phyloP scores from a whole-genome alignment of 2,329 filamentous ascomycete species.

The Xylariomycetidae sp. region DNA sequence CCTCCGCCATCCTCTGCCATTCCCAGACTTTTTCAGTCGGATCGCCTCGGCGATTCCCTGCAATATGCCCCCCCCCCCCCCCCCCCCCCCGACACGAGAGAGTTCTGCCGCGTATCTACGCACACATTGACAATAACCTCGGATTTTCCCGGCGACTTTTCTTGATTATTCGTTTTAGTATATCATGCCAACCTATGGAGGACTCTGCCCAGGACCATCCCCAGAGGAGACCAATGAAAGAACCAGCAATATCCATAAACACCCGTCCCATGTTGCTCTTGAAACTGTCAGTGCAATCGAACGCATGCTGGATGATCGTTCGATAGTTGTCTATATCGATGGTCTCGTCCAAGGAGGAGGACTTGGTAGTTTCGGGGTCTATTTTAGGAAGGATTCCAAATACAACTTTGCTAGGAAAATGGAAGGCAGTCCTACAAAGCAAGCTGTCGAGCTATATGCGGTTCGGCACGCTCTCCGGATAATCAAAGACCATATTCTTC shows the following conservation, averaged over 20 bases:
- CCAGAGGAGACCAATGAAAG: not conserved
- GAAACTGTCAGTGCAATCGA: not conserved
- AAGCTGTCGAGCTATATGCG: constrained; percentile 1
- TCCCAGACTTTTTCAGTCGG: too few species aligned
- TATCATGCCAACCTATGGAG: too few species aligned
- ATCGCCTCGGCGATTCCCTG: too few species aligned
- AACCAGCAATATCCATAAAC: not conserved
- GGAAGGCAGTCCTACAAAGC: not conserved
- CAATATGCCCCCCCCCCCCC: too few species aligned
- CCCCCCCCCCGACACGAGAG: too few species aligned
- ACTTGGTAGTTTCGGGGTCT: constrained; percentile 2
- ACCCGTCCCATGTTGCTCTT: constrained; percentile 3
- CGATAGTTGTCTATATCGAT: constrained; percentile 4
- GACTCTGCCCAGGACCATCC: too few species aligned
- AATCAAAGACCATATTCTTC: constrained; percentile 1
- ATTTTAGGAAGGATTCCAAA: constrained; percentile 7
- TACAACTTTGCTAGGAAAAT: constrained; percentile 4
- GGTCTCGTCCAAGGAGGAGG: not conserved
- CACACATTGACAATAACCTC: too few species aligned
- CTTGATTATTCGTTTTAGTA: too few species aligned
- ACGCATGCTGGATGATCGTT: not conserved
- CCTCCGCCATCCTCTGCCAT: too few species aligned
- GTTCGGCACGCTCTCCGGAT: constrained; percentile 1
- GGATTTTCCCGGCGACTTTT: too few species aligned
- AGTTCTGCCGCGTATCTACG: too few species aligned